These are phyloP conservation scores for Hymenochaete sp. DNA, from an alignment of 1,284 basidiomycete species.

Conservation along the genomic window DNA sequence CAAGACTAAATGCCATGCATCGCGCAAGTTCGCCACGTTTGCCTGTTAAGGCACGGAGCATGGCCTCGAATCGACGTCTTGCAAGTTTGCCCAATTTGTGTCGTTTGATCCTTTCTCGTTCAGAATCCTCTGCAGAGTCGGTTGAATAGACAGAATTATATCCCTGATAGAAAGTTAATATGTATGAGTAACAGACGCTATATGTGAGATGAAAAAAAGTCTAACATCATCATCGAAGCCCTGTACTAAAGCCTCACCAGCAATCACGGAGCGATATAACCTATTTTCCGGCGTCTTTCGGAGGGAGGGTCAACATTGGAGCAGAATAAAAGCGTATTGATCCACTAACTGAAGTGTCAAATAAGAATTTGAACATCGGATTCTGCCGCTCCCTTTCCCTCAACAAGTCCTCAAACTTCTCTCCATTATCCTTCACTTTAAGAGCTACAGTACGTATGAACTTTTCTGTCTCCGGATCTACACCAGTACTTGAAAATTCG, in stretches of 20 bases:
- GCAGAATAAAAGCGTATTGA: no score
- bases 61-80: constrained; percentile 75
- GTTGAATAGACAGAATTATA: constrained; percentile 90
- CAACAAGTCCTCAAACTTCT: constrained; percentile 68
- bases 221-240: constrained; percentile 82
- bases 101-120: constrained; percentile 71
- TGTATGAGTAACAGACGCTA: not conserved
- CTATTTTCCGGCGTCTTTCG: constrained; percentile 70
- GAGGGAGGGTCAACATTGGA: not conserved
- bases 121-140: constrained; percentile 91
- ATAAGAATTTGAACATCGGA: constrained; percentile 75
- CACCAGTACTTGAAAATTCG: constrained; percentile 34
- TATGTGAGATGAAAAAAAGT: constrained; percentile 19
- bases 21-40: constrained; percentile 86
- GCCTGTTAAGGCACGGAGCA: constrained; percentile 81
- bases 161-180: constrained; percentile 63
- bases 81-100: constrained; percentile 70
- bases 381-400: constrained; percentile 73
- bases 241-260: constrained; percentile 48
- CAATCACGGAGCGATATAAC: constrained; percentile 70
- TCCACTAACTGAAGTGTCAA: constrained; percentile 51
- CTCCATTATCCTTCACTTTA: constrained; percentile 76
- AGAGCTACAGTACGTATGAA: constrained; percentile 81
- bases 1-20: constrained; percentile 92
- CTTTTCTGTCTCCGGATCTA: constrained; percentile 67